Evolutionary conservation across 345 rosid genomes (phyloP), one percentile per base, ranked within the genome.

Genomic region (Barbarea vulgaris): DNA sequence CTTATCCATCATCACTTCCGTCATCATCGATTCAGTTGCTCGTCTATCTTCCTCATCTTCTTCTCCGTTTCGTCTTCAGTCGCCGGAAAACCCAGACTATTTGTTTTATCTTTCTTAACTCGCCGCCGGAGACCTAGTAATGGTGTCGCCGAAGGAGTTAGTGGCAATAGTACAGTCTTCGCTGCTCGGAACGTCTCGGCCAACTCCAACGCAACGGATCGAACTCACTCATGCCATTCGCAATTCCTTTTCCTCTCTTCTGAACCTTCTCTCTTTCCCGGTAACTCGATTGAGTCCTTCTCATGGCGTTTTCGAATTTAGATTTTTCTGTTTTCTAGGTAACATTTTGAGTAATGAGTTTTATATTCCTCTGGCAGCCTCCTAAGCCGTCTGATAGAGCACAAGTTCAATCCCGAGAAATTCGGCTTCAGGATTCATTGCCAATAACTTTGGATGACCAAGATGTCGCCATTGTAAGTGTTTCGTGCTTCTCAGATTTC

Each of bases 401-500:
- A 27, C 96, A 94, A 81, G 87, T 94, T 22, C 96, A 86, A 83
- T 84, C 87, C 7, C 82, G 73, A 72, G 95, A 94, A 83, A 89
- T 94, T 41, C 85, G 96, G 83, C 88, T 94, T 58, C 97, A 95
- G 4, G 95, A 91, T 84, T 90, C 97, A 21, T 64, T 87, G 8
- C 91, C 95, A 1, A 86, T 90, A 73, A 82, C 93, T 1, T 83
- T 94, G 39, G 97, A 94, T 41, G 97, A 94, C 59, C 97, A 90
- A 79, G 98, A 94, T 69, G 87, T 87, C 18, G 86, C 85, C 54
- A 88, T 90, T 83, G 98, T 94, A 77, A 87, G 96, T 9, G 12
- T 28, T 76, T 27, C 28, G 7, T 62, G 5, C n/a, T 64, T 21
- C 37, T 64, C 52, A 44, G 18, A 15, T 56, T 27, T 48, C 13